A percentile compares a stretch with the other conserved stretches of the same genome.
Conservation (phyloP, 75 land plant species). For the Pinus tabuliformis region DNA sequence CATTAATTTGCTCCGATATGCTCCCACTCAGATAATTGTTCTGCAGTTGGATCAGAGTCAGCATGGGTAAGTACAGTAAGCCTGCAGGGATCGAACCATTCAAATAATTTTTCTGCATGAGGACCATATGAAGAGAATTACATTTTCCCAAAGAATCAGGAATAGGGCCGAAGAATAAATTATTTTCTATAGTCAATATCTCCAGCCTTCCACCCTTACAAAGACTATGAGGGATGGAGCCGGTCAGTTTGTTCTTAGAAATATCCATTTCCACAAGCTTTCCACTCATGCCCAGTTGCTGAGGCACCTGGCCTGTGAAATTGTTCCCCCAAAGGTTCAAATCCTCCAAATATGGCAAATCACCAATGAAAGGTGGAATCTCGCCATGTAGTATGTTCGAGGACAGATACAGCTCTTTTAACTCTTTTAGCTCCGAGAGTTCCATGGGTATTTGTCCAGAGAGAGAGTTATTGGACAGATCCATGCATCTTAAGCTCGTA, state of each 20-base stretch:
- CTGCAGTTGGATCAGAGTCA: conserved; percentile 45
- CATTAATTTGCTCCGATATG: conserved; percentile 11
- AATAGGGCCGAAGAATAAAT: conserved; percentile 65
- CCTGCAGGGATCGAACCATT: conserved; percentile 69
- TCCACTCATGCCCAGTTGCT: neutral
- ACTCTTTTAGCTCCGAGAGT: conserved; percentile 34
- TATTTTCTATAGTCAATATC: conserved; percentile 63
- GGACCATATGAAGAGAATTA: conserved; percentile 55
- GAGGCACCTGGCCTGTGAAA: conserved; percentile 45
- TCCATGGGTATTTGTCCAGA: conserved; percentile 64
- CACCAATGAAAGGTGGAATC: conserved; percentile 58
- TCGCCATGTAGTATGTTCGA: conserved; percentile 66
- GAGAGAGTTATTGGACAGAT: conserved; percentile 62
- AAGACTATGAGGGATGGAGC: conserved; percentile 69
- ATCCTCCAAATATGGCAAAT: conserved; percentile 56
- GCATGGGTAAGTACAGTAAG: conserved; percentile 47
- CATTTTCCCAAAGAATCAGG: conserved; percentile 62
- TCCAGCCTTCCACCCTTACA: conserved; percentile 59
- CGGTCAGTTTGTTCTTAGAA: conserved; percentile 17
- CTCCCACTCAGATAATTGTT: conserved; percentile 60
- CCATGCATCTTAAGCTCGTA: conserved; percentile 36
- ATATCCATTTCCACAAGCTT: neutral
- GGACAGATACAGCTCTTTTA: conserved; percentile 62
- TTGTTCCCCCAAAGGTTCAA: conserved; percentile 73
- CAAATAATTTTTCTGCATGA: conserved; percentile 71